A percentile compares a stretch with the other conserved stretches of the same genome.
These are phyloP conservation scores for Neofusicoccum sp. DNA, from an alignment of 2,329 filamentous ascomycete species.

Conservation along the genomic window DNA sequence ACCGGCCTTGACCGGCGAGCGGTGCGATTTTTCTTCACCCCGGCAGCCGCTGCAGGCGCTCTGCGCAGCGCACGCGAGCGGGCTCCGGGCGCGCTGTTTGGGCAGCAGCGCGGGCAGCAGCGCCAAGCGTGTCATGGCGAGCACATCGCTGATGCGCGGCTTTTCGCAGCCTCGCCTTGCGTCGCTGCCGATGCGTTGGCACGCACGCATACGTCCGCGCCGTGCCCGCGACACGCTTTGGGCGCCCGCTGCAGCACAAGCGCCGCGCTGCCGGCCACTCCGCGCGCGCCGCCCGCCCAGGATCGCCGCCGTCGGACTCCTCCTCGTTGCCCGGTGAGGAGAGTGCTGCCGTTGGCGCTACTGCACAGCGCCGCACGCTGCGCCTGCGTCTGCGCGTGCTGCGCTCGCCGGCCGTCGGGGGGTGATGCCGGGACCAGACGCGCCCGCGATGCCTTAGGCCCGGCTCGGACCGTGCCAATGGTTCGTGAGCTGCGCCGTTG, in stretches of 20 bases:
- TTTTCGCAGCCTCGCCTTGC: background rate
- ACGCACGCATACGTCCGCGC: conserved; percentile 1
- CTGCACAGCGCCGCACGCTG: background rate
- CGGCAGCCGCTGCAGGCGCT: conserved; percentile 6
- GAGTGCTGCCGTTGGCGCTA: background rate
- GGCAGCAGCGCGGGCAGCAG: background rate
- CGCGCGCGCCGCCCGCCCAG: background rate
- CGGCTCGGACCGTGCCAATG: conserved; percentile 15
- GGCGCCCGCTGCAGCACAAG: conserved; percentile 2
- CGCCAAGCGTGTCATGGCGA: background rate
- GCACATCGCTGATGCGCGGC: no score
- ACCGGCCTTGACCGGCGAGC: conserved; percentile 1
- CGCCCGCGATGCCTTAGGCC: background rate
- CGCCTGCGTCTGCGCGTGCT: background rate
- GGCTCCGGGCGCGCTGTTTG: background rate
- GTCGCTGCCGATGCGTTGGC: conserved; percentile 10
- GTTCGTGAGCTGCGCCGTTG: background rate
- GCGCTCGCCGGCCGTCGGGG: background rate
- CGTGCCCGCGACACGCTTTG: background rate
- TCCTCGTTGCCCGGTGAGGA: background rate
- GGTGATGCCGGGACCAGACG: background rate
- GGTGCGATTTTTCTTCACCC: conserved; percentile 6
- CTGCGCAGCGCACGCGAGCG: conserved; percentile 7
- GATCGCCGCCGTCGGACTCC: background rate
- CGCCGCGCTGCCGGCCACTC: background rate